Base-by-base conservation (phyloP, 2,329 filamentous ascomycete species). In the Fusarium ambrosium region DNA sequence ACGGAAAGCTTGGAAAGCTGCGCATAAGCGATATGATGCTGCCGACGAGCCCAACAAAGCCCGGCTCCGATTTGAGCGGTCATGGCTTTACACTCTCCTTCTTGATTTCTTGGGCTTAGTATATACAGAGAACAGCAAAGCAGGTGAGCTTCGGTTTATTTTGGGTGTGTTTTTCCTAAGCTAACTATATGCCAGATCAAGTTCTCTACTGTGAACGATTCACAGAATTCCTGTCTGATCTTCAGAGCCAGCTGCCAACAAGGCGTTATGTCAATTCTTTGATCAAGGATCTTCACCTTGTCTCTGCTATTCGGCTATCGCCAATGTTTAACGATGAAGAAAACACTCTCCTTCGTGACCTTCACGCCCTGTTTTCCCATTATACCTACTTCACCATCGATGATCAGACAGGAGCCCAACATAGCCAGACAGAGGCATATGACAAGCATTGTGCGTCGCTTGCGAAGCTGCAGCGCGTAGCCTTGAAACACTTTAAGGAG, bases 171-270 rank as follows among this genome's bases (percentile, higher is more conserved):
- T 14, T 24, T 39, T 37, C 29, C 37, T 22, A 8, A 29, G 20
- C 76, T 82, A 64, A 82, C 64, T 20, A 13, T 13, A 13, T 72
- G 18, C 29, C 82, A 83, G 92, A 95, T 36, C 91, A 93, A 75
- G 82, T 95, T 22, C 84, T 91, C 4, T 99, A 98, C 82, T 97
- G 95, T 81, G 96, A 98, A 83, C 91, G 95, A n/a, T 96, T 98
- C 73, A 84, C 97, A 62, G 97, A 99, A 82, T 92, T 99, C 62
- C 86, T 99, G 58, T 92, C 93, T 10, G 97, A 99, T 81, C 85
- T 99, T 22, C 92, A 97, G 81, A 98, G 96, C 79, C 97, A 99
- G 82, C 87, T 98, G 58, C 97, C 97, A 0, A 99, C 97, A 4
- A 89, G 97, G 77, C 91, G 97, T 82, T 98, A 98, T 81, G 94